These are phyloP conservation scores for Mycena belliarum DNA, from an alignment of 768 basidiomycete species.

Conservation along the genomic window DNA sequence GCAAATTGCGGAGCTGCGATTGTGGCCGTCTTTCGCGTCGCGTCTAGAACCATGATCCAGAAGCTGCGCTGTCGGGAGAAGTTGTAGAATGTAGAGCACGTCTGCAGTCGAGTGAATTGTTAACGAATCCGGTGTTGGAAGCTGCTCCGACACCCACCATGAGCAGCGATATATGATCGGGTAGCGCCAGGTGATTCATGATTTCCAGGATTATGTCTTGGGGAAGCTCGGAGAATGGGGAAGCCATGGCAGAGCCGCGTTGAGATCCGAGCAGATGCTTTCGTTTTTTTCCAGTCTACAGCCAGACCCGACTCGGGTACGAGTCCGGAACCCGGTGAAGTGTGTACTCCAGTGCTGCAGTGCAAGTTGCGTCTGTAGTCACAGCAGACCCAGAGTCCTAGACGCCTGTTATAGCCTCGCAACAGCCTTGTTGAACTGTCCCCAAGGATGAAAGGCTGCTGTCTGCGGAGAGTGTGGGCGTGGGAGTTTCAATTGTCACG, in stretches of 20 bases:
- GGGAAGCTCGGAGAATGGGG: slow-evolving; percentile 4
- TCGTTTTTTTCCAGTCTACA: no score
- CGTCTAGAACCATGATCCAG: slow-evolving; percentile 8
- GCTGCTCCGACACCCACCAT: neutral
- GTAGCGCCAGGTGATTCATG: neutral
- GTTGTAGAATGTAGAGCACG: slow-evolving; percentile 4
- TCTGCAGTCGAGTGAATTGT: neutral
- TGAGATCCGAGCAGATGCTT: no score
- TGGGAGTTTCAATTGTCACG: no score
- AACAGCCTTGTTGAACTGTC: no score
- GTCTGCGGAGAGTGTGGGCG: no score
- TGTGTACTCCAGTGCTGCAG: no score
- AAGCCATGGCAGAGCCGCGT: neutral
- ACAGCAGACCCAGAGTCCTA: no score
- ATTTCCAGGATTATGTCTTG: slow-evolving; percentile 4
- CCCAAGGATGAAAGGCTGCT: no score
- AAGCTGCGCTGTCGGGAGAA: slow-evolving; percentile 5
- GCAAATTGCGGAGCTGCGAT: slow-evolving; percentile 6
- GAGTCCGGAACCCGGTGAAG: no score
- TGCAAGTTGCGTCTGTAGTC: no score
- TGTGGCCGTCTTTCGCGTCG: neutral
- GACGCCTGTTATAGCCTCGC: no score
- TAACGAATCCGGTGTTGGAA: no score
- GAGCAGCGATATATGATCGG: slow-evolving; percentile 7
- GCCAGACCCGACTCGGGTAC: neutral